Evolutionary conservation across 192 early-diverging fungal genomes (phyloP), one percentile per base, ranked within the genome.

Genomic region (Podila clonocystis): DNA sequence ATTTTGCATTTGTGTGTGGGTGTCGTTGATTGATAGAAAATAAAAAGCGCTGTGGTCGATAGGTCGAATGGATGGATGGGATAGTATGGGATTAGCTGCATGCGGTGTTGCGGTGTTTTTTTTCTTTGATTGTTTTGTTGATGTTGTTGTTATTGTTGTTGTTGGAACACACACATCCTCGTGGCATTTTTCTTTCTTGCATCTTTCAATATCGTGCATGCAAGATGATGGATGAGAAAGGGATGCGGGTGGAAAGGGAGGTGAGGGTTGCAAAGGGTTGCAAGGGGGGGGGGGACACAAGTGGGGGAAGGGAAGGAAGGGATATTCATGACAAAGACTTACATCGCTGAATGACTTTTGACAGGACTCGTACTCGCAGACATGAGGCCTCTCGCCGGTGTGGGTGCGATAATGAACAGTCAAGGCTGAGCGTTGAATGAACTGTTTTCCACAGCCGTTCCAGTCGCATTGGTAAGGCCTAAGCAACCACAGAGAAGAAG

Each of bases 391-490:
- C 70, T 91, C 91, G 30, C 92, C 92, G 50, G 92, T 91, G 69
- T 93, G 92, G 20, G 90, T 91, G 59, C 93, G 89, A 63, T 88
- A 82, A 82, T 94, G 93, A 26, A 94, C 91, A 9, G 91, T 92
- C 57, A 94, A 82, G 64, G 92, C 93, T 28, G 91, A 93, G 31
- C 91, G 88, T 84, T 94, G 93, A 69, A 93, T 93, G 66, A 94
- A 94, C 64, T 90, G 88, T 74, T 94, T 94, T 73, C 85, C 88
- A 79, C 93, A 94, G 58, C 80, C 88, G 48, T 70, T 63, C 87
- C 88, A 88, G 55, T 82, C 60, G 69, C 93, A 94, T 50, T 82
- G 82, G 82, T 89, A 94, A 3, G 91, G 91, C 59, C 77, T 80
- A 72, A 55, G 52, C 20, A 55, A 55, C 19, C 2, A 9, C 8